Percentiles rank a stretch among this genome's conserved stretches.
Conservation (phyloP, 2,329 filamentous ascomycete species). For the Pleurostoma richardsiae region DNA sequence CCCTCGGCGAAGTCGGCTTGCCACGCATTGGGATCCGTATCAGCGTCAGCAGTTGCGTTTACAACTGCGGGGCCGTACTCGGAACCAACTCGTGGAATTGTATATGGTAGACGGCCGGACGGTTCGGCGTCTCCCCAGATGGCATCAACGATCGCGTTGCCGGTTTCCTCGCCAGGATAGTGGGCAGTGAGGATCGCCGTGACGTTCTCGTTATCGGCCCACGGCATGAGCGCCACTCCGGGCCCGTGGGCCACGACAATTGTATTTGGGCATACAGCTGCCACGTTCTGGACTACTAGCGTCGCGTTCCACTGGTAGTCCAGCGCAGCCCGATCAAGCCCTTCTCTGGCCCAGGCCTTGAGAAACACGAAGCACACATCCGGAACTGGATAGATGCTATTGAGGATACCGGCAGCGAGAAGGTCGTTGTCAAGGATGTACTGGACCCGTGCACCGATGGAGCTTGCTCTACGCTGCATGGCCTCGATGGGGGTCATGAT, state of each 20-base stretch:
- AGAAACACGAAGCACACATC: constrained; percentile 55
- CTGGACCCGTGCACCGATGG: constrained; percentile 31
- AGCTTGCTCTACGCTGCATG: constrained; percentile 37
- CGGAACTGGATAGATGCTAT: constrained; percentile 32
- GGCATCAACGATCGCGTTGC: constrained; percentile 54
- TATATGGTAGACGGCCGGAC: constrained; percentile 55
- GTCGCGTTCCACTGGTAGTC: constrained; percentile 55
- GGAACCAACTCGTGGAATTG: constrained; percentile 42
- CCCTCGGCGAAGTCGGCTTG: constrained; percentile 48
- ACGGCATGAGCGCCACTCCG: constrained; percentile 50
- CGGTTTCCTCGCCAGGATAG: constrained; percentile 56
- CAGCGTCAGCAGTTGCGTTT: constrained; percentile 37
- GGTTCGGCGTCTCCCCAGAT: constrained; percentile 57
- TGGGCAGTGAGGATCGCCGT: constrained; percentile 56
- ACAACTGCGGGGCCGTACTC: constrained; percentile 27
- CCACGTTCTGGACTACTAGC: constrained; percentile 48
- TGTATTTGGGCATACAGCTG: constrained; percentile 38
- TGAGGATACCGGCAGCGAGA: constrained; percentile 32
- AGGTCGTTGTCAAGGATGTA: constrained; percentile 25
- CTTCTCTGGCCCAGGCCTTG: constrained; percentile 55
- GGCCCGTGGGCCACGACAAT: constrained; percentile 54
- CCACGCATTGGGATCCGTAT: constrained; percentile 43
- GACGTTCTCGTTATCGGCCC: constrained; percentile 51
- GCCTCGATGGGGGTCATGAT: constrained; percentile 49
- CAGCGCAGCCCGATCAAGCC: constrained; percentile 44